Evolutionary conservation across 495 filamentous ascomycete species (phyloP), one percentile per base, ranked within the genome.

Genomic region (Echria macrotheca): DNA sequence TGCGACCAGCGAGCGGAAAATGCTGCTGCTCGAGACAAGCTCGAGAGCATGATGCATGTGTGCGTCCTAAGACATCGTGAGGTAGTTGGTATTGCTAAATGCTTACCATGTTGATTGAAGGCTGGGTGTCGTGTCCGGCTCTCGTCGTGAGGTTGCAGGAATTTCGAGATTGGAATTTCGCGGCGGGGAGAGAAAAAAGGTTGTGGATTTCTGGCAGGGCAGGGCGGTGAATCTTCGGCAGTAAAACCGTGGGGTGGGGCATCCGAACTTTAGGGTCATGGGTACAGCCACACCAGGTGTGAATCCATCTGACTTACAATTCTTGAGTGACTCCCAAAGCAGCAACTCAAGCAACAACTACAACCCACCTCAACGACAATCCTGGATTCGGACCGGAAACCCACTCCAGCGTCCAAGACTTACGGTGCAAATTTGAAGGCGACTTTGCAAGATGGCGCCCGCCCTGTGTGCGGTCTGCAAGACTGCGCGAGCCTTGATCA

Each of bases 401-500:
- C 33, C 5, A 5, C 33, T 9, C 8, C 7, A 17, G 14, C 33
- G 33, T 37, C 14, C 14, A 8, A 37, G 7, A 37, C 14, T 17
- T 37, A 17, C 33, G 17, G 6, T 31, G 28, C 33, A 17, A 37
- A 8, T 9, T 5, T 17, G 5, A 37, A 31, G 28, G 28, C 28
- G 28, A 9, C 33, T 15, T 3, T 10, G 19, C 19, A 53, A 39
- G 6, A 80, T 80, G 77, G 65, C 75, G 25, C 76, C 75, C 12
- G 58, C 63, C 11, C 72, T 75, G 10, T 98, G 93, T 65, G 79
- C 78, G 38, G 70, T 83, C 55, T 98, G 93, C 71, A 77, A 85
- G 44, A 74, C 74, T 19, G 70, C 82, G 48, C 78, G 91, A 49
- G 91, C 93, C 5, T 73, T 95, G 21, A 94, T 98, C 52, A 85